Base-by-base conservation (phyloP, 2,329 filamentous ascomycete genomes). In the Colletotrichum neosansevieriae region DNA sequence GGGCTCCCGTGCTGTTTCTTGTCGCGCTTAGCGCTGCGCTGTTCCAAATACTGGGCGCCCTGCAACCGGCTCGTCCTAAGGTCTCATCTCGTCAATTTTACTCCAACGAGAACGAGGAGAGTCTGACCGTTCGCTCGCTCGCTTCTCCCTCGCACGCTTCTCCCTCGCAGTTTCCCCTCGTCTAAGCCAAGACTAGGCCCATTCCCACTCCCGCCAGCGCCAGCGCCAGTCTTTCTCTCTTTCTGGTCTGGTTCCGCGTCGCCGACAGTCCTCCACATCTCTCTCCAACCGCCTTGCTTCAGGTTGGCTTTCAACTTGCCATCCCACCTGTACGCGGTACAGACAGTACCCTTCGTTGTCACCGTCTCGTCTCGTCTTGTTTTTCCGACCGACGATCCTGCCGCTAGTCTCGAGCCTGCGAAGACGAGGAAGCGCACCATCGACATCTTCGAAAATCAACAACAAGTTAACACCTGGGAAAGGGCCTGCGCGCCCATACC, bases 81-180 rank as follows among this genome's bases (percentile, higher is more conserved):
- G 69, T 67, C 71, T 73, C 71, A 73, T 73, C 71, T 72, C 70
- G 69, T 70, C 71, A 73, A 73, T 63, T 70, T 73, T 67, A 70
- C 67, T 70, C 44, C 56, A 56, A 69, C 67, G 47, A 69, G 24
- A 40, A 56, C 42, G 17, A 54, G 15, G 49, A 40, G 49, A 59
- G 61, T 69, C 66, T 66, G 62, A 69, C 62, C 65, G 65, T 60
- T 51, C 47, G 58, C 34, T 60, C 44, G 47, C 38, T 63, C 53
- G 47, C 50, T 63, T 29, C 53, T 58, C 32, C 49, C 61, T 58
- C 53, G 15, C 51, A 24, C n/a, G n/a, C n/a, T 63, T 29, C 53
- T 58, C 32, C 49, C 61, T 58, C 53, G 15, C 51, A 24, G n/a
- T 67, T 59, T 45, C 58, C 42, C 49, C 34, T 63, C 64, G 62